These are phyloP conservation scores for Botryotinia convoluta DNA, from an alignment of 2,329 filamentous ascomycete genomes.

Conservation along the genomic window DNA sequence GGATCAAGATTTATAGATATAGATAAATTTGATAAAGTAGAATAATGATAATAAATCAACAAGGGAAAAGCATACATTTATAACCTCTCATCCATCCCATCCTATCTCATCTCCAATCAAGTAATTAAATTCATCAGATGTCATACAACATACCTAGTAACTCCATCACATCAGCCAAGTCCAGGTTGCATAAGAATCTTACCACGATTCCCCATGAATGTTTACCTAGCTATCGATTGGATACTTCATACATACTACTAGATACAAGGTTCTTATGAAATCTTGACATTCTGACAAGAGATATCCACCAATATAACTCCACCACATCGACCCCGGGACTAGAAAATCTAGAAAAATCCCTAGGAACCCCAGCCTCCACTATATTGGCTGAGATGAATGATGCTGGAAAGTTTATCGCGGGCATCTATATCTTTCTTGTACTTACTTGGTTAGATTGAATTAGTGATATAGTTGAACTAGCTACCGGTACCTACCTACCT, in stretches of 20 bases:
- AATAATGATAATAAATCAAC: too few species aligned
- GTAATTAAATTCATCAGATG: background rate
- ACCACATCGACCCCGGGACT: background rate
- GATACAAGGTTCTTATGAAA: background rate
- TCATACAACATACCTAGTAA: background rate
- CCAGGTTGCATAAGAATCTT: background rate
- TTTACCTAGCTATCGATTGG: background rate
- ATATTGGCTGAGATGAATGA: background rate
- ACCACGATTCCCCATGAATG: background rate
- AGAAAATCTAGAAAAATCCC: background rate
- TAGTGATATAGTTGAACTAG: background rate
- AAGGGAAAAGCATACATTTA: background rate
- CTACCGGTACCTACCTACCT: too few species aligned
- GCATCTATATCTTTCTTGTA: too few species aligned
- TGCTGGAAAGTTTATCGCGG: background rate
- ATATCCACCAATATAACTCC: background rate
- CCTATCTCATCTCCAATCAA: background rate
- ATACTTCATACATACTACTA: background rate
- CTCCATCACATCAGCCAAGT: slow-evolving; percentile 10
- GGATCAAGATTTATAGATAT: background rate
- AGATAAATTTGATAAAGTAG: background rate
- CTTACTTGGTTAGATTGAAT: background rate
- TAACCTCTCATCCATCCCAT: background rate
- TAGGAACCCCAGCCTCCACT: background rate
- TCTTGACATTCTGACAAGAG: background rate